Evolutionary conservation across 176 grass and related monocot genomes (phyloP), one percentile per base, ranked within the genome.

Genomic region (Themeda triandra): DNA sequence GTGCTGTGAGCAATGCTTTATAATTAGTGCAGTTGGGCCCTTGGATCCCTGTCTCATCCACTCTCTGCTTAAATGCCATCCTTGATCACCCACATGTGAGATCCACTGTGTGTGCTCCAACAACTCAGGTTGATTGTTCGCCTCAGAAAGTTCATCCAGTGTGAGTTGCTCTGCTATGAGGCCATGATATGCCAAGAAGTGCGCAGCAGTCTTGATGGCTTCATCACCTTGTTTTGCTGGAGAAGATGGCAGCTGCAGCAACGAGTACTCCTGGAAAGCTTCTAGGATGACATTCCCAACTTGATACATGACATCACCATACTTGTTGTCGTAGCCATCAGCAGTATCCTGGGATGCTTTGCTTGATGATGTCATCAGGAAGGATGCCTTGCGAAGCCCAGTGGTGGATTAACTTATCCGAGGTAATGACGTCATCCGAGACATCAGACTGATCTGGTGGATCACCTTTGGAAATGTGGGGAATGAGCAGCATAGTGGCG

Each of bases 231-330:
- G 46, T 7, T 0, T 27, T 5, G 32, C 8, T 1, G 25, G 25
- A 56, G 24, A 42, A 56, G 32, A 79, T 0, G 86, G 75, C 2
- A 88, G 6, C 13, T 84, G 4, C 6, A 84, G 0, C 13, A 83
- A 42, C 0, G 74, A 83, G n/a, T 83, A 65, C 7, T 65, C 44
- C 0, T 0, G 18, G 10, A 88, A 88, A 0, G 86, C 54, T 10
- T 83, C 13, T 2, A 88, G n/a, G 3, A 88, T 56, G 17, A 65
- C 25, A n/a, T 31, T 79, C 10, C 80, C 80, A 66, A 83, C 9
- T 54, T 39, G 65, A 21, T 63, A 18, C 5, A 45, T 45, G n/a
- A n/a, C n/a, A n/a, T n/a, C n/a, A n/a, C 36, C 10, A 24, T 69
- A 31, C 27, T 76, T 63, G 36, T 37, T 37, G 36, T 37, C 4